A percentile compares a stretch with the other conserved stretches of the same genome.
phyloP scores from a whole-genome alignment of 1,284 basidiomycete genomes.

The Pseudozyma pruni region DNA sequence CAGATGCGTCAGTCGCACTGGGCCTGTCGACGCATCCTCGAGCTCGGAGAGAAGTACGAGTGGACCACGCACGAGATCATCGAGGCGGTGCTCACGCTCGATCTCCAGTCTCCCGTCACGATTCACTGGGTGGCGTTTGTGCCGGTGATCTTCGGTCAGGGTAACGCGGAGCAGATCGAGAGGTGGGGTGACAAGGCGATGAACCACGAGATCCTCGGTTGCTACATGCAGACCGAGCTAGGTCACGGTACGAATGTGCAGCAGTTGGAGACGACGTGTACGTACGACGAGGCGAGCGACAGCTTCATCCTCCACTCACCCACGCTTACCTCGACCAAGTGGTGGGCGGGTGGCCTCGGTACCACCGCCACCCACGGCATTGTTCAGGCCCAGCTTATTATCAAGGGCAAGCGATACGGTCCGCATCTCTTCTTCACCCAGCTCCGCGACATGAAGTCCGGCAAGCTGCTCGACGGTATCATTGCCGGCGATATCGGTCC shows the following conservation, averaged over 20 bases:
- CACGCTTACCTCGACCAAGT: conserved; percentile 80
- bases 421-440: conserved; percentile 80
- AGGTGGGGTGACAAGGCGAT: conserved; percentile 59
- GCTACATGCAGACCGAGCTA: conserved; percentile 70
- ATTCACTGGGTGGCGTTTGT: conserved; percentile 65
- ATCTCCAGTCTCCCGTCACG: conserved; percentile 56
- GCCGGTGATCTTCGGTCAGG: conserved; percentile 63
- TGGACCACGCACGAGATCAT: conserved; percentile 62
- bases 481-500: conserved; percentile 78
- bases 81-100: conserved; percentile 56
- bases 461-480: conserved; percentile 75
- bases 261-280: conserved; percentile 80
- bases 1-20: conserved; percentile 60
- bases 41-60: conserved; percentile 52
- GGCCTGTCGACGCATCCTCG: conserved; percentile 58
- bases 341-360: conserved; percentile 80
- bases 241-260: conserved; percentile 74
- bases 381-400: conserved; percentile 79
- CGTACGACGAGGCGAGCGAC: conserved; percentile 75
- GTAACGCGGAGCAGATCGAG: conserved; percentile 57
- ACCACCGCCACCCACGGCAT: conserved; percentile 81
- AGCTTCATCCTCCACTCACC: conserved; percentile 83
- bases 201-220: conserved; percentile 64
- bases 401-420: conserved; percentile 76
- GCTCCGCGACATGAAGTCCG: conserved; percentile 71